Conservation (phyloP, 495 filamentous ascomycete genomes). For the Penicillium paxilli region DNA sequence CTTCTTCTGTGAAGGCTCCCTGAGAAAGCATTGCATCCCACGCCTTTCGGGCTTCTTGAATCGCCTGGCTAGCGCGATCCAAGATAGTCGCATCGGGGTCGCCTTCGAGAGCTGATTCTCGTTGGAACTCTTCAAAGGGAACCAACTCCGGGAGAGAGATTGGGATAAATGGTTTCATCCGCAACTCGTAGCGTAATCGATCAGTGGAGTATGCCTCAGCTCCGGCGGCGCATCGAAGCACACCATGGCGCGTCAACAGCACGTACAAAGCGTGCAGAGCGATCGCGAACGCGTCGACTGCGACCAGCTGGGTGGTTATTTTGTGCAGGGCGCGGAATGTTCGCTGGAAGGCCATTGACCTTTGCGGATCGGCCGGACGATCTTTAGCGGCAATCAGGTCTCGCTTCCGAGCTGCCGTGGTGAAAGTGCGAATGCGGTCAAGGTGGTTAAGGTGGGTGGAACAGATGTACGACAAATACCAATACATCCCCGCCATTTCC, state of each 20-base stretch:
- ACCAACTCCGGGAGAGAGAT: slow-evolving; percentile 73
- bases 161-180: slow-evolving; percentile 83
- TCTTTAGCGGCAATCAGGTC: slow-evolving; percentile 16
- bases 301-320: slow-evolving; percentile 65
- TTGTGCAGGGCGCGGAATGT: slow-evolving; percentile 60
- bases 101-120: slow-evolving; percentile 40
- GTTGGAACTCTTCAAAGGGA: slow-evolving; percentile 59
- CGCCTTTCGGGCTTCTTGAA: slow-evolving; percentile 61
- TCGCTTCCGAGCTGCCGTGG: slow-evolving; percentile 34
- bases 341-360: slow-evolving; percentile 43
- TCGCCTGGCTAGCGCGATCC: slow-evolving; percentile 57
- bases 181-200: slow-evolving; percentile 74
- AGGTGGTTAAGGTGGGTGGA: slow-evolving; percentile 55
- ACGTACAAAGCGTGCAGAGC: slow-evolving; percentile 68
- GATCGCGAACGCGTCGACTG: slow-evolving; percentile 69
- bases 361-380: slow-evolving; percentile 14
- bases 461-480: slow-evolving; percentile 60
- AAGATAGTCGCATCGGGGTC: slow-evolving; percentile 50
- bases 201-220: slow-evolving; percentile 70
- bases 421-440: slow-evolving; percentile 70
- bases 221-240: slow-evolving; percentile 55
- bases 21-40: slow-evolving; percentile 59
- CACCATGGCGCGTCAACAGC: slow-evolving; percentile 57
- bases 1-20: slow-evolving; percentile 36
- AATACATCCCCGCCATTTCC: slow-evolving; percentile 89